Percentiles rank a stretch among this genome's conserved stretches.
phyloP scores from a whole-genome alignment of 129 eudicot species.

The Dittrichia graveolens region DNA sequence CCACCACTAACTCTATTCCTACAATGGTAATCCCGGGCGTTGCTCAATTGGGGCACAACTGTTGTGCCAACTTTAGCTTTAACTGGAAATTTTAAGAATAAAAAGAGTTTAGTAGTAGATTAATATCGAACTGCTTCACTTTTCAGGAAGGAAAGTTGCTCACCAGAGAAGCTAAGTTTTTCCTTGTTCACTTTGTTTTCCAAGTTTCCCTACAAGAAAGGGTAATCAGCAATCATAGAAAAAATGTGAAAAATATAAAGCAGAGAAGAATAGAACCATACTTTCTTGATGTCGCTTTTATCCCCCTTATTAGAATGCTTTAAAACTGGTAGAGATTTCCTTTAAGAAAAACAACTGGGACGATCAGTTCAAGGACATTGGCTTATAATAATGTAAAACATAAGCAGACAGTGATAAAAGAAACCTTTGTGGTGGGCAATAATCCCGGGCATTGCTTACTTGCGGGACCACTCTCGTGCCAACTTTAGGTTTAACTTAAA shows the following conservation, averaged over 20 bases:
- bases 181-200: constrained; percentile 33
- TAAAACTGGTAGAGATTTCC: no score
- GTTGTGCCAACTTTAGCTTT: constrained; percentile 50
- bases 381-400: constrained; percentile 12
- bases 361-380: no score
- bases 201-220: constrained; percentile 46
- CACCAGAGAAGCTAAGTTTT: constrained; percentile 58
- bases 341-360: no score
- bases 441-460: constrained; percentile 42
- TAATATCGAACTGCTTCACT: not conserved
- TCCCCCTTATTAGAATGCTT: not conserved
- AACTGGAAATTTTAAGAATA: constrained; percentile 38
- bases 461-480: constrained; percentile 41
- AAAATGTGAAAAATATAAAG: not conserved
- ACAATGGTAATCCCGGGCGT: constrained; percentile 32
- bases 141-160: constrained; percentile 25
- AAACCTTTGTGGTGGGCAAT: not conserved
- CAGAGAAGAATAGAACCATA: not conserved
- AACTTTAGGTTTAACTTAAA: constrained; percentile 62
- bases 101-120: not conserved
- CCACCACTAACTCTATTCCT: constrained; percentile 59
- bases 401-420: not conserved
- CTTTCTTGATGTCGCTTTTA: constrained; percentile 19
- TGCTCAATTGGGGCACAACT: constrained; percentile 46
- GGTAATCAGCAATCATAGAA: constrained; percentile 1